Evolutionary conservation across 768 basidiomycete species (phyloP), one percentile per base, ranked within the genome.

Genomic region (Boletus rex-veris): DNA sequence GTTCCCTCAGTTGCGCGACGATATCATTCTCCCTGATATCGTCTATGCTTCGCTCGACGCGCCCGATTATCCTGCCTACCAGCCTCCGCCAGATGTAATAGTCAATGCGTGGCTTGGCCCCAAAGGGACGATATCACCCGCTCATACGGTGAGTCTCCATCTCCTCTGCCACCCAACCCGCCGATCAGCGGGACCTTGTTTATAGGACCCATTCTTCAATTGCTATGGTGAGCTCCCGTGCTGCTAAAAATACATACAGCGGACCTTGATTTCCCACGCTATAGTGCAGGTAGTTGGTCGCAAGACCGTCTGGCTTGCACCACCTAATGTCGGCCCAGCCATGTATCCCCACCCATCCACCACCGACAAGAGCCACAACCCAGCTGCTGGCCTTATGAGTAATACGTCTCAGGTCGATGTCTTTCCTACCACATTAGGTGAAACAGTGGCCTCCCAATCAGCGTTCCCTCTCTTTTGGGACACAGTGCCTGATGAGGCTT

Each of bases 231-330:
- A 58, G 76, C 43, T 55, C 33, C 45, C 38, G 38, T 45, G 44
- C 18, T 5, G 18, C 38, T 3, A 16, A 33, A 50, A 47, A 48
- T 45, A 42, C 14, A 26, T 16, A 49, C 43, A 35, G 37, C 55
- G n/a, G 37, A 36, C 31, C 48, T 49, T 39, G 44, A 54, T 51
- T 30, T 56, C 50, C 47, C 43, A 55, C 48, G 45, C 24, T 49
- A 11, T 45, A 94, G 93, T 86, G 0, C 97, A 98, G 75, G 80
- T 97, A 7, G 85, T 90, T 14, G 96, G 97, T 26, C 71, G 75
- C 28, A 98, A 98, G 73, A 89, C 85, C 7, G 81, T 98, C 21
- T 98, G 96, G 93, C 75, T 98, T 48, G 92, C 94, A 1, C 88
- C 92, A 6, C 90, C 93, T 8, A 61, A 69, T 3, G 64, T 73